phyloP scores from a whole-genome alignment of 345 rosid species.

The Lumnitzera littorea region DNA sequence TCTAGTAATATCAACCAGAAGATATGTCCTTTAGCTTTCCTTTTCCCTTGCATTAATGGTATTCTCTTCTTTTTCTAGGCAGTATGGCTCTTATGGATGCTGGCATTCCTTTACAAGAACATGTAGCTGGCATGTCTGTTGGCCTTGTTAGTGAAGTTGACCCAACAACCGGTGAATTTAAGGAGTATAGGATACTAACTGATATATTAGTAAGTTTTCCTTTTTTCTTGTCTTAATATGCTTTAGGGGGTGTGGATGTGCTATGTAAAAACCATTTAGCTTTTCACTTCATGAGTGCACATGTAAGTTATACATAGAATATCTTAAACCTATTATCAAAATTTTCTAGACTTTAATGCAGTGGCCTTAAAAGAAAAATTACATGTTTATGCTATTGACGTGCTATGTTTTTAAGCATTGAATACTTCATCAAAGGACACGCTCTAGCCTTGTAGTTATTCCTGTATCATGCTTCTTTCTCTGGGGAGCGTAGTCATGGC shows the following conservation, averaged over 20 bases:
- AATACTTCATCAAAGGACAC: neutral
- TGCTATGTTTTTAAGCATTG: no score
- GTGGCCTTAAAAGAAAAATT: no score
- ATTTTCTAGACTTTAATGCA: no score
- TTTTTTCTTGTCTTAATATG: conserved; percentile 1
- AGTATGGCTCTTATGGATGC: conserved; percentile 99
- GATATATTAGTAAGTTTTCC: conserved; percentile 77
- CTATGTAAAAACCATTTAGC: neutral
- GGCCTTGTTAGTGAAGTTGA: conserved; percentile 86
- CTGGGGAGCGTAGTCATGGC: no score
- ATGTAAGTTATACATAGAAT: no score
- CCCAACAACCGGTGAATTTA: conserved; percentile 61
- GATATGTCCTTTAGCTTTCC: no score
- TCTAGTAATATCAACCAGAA: no score
- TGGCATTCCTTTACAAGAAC: conserved; percentile 77
- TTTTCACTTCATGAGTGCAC: no score
- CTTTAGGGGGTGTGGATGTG: neutral
- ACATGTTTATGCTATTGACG: no score
- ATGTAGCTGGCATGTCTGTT: conserved; percentile 96
- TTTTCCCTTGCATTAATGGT: neutral
- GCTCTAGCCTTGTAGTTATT: neutral
- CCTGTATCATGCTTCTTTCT: neutral
- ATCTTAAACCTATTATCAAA: neutral
- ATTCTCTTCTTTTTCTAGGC: conserved; percentile 37
- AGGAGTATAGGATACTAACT: conserved; percentile 76